Conservation (phyloP, 108 stramenopile species). For the Conticribra weissflogii region DNA sequence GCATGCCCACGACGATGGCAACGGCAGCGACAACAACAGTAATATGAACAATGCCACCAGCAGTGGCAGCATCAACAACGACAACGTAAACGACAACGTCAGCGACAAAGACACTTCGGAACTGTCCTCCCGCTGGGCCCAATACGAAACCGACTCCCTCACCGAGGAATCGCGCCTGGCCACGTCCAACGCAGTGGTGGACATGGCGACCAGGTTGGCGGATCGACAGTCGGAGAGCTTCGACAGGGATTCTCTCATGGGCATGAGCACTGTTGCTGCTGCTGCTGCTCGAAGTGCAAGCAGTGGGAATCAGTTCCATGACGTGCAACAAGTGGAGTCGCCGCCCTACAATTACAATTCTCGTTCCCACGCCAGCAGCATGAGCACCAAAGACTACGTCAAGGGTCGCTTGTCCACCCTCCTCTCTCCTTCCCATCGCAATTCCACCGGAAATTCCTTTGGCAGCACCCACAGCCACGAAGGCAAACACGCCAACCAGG, state of each 20-base stretch:
- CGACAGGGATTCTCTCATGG: background rate
- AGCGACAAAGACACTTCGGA: background rate
- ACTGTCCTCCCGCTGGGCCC: slow-evolving; percentile 35
- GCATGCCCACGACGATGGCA: too few species aligned
- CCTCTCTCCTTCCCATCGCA: background rate
- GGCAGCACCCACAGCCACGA: background rate
- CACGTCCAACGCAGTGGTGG: slow-evolving; percentile 41
- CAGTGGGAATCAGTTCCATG: slow-evolving; percentile 7
- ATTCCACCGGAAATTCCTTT: background rate
- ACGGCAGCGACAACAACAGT: too few species aligned
- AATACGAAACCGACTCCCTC: slow-evolving; percentile 36
- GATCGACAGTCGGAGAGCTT: slow-evolving; percentile 6
- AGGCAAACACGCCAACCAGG: background rate
- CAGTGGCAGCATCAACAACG: slow-evolving; percentile 2
- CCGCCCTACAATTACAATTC: background rate
- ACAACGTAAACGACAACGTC: slow-evolving; percentile 4
- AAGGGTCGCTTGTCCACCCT: slow-evolving; percentile 23
- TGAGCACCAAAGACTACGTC: slow-evolving; percentile 43
- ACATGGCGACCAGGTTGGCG: slow-evolving; percentile 44
- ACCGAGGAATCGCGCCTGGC: slow-evolving; percentile 37
- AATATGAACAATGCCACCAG: too few species aligned
- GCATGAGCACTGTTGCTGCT: background rate
- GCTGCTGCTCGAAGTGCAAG: background rate
- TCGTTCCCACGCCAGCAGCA: too few species aligned
- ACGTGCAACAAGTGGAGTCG: slow-evolving; percentile 13